phyloP scores from a whole-genome alignment of 139 green algal genomes.

The Tetradesmus obliquus region DNA sequence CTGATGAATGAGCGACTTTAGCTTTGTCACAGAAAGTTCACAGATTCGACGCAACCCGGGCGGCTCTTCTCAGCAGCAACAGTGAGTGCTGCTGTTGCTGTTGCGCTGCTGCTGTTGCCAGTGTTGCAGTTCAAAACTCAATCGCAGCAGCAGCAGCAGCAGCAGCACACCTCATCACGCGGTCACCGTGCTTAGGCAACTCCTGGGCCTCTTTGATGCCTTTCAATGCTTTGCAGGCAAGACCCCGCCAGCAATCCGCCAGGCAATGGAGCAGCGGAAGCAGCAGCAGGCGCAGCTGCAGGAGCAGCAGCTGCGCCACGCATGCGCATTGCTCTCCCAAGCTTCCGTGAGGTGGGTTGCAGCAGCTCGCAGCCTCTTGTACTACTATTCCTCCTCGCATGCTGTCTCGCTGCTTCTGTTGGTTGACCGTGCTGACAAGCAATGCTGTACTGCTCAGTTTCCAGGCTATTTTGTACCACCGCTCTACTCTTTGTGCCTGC shows the following conservation, averaged over 20 bases:
- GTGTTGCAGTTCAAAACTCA: background rate
- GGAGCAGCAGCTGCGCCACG: background rate
- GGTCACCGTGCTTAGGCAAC: too few species aligned
- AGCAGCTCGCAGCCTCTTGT: too few species aligned
- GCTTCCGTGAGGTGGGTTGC: constrained; percentile 25
- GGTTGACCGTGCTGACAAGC: too few species aligned
- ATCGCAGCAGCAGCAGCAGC: background rate
- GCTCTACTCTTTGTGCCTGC: too few species aligned
- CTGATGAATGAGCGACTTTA: background rate
- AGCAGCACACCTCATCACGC: background rate
- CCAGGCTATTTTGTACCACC: too few species aligned
- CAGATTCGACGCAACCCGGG: background rate
- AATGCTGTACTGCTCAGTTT: too few species aligned
- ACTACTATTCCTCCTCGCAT: too few species aligned
- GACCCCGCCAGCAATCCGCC: background rate
- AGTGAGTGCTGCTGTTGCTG: background rate
- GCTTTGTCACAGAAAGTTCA: background rate
- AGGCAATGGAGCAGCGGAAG: constrained; percentile 14
- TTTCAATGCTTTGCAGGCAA: background rate
- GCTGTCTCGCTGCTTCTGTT: too few species aligned
- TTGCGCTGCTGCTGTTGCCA: background rate
- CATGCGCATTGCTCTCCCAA: constrained; percentile 7
- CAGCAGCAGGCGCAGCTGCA: background rate
- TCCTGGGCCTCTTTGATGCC: too few species aligned
- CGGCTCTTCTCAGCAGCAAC: background rate